A percentile compares a stretch with the other conserved stretches of the same genome.
phyloP scores from a whole-genome alignment of 257 asterid species.

The Paulownia fortunei region DNA sequence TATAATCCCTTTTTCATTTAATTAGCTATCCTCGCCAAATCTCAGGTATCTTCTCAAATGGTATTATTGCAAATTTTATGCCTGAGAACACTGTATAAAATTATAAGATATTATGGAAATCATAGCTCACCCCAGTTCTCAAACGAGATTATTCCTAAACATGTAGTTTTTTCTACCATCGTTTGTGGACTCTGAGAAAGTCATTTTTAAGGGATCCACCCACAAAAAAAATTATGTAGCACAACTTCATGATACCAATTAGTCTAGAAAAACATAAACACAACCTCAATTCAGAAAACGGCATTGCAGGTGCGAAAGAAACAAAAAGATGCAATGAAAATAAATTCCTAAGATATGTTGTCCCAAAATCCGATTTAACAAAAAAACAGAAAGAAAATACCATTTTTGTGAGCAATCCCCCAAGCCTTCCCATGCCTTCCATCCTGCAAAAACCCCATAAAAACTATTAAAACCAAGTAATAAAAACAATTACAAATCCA shows the following conservation, averaged over 20 bases:
- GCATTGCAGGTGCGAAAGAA: not conserved
- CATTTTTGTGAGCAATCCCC: conserved; percentile 88
- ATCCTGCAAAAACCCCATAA: conserved; percentile 59
- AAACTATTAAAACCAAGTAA: conserved; percentile 11
- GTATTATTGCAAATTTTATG: not conserved
- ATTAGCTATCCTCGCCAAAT: not conserved
- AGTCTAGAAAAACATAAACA: not conserved
- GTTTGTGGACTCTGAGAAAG: not conserved
- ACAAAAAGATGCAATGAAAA: not conserved
- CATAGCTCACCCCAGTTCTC: not conserved
- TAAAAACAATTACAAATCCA: not conserved
- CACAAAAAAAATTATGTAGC: not conserved
- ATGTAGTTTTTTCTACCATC: not conserved
- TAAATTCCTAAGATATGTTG: not conserved
- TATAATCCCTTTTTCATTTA: not conserved
- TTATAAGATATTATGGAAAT: not conserved
- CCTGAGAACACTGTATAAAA: not conserved
- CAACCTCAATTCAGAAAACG: not conserved
- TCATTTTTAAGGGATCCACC: not conserved
- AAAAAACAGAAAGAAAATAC: conserved; percentile 38
- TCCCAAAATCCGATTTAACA: too few species aligned
- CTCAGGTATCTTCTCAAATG: not conserved
- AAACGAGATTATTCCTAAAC: not conserved
- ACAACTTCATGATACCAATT: not conserved
- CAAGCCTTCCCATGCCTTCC: conserved; percentile 99